A percentile compares a stretch with the other conserved stretches of the same genome.
These are phyloP conservation scores for Epichloe baconii DNA, from an alignment of 2,329 filamentous ascomycete species.

Conservation along the genomic window DNA sequence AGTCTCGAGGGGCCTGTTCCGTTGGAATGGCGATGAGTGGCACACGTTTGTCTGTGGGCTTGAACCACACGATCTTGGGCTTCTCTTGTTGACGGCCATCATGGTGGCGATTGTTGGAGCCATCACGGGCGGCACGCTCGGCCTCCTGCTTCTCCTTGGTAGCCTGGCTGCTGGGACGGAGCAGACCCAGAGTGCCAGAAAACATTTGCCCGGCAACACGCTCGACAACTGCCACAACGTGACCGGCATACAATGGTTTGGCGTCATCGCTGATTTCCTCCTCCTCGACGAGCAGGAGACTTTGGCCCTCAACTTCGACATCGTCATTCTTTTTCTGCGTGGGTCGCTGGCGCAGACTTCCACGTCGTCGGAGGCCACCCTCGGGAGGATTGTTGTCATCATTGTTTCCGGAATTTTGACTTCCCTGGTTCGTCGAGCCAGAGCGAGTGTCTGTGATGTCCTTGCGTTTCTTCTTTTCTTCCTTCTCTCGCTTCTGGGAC, in stretches of 20 bases:
- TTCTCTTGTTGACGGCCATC: slow-evolving; percentile 79
- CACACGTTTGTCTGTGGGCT: slow-evolving; percentile 97
- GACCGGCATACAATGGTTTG: slow-evolving; percentile 92
- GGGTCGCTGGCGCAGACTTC: slow-evolving; percentile 88
- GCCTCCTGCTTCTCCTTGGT: slow-evolving; percentile 99
- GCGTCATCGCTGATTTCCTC: slow-evolving; percentile 98
- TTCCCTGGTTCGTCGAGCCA: slow-evolving; percentile 60
- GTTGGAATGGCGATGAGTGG: slow-evolving; percentile 96
- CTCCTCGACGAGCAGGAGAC: slow-evolving; percentile 88
- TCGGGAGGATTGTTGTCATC: slow-evolving; percentile 54
- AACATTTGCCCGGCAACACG: slow-evolving; percentile 98
- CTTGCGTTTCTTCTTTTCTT: slow-evolving; percentile 99
- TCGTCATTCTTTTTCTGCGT: slow-evolving; percentile 99
- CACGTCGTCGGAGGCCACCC: slow-evolving; percentile 79
- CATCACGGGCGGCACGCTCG: slow-evolving; percentile 83
- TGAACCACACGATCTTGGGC: slow-evolving; percentile 99
- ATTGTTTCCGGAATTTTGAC: slow-evolving; percentile 46
- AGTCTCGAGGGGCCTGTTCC: slow-evolving; percentile 92
- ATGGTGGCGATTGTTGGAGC: slow-evolving; percentile 54
- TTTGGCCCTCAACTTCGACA: slow-evolving; percentile 96
- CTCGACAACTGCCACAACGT: slow-evolving; percentile 94
- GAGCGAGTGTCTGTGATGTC: slow-evolving; percentile 87
- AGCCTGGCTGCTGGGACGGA: slow-evolving; percentile 92
- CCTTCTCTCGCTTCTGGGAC: slow-evolving; percentile 97
- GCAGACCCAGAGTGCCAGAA: slow-evolving; percentile 83